These are phyloP conservation scores for Colletotrichum lini DNA, from an alignment of 2,329 filamentous ascomycete species.

Conservation along the genomic window DNA sequence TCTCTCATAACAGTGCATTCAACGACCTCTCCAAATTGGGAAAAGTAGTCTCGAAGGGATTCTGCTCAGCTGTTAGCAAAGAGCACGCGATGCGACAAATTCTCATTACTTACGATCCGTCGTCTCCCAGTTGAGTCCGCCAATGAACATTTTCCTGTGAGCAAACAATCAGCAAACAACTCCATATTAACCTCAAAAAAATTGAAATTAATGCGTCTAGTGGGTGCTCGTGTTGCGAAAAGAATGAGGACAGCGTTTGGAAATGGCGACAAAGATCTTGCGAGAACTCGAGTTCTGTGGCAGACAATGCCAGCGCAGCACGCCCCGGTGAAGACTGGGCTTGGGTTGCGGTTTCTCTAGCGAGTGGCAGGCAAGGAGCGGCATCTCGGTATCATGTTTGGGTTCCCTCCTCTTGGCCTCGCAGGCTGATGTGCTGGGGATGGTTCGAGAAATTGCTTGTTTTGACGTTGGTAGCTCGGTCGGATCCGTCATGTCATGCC, in stretches of 20 bases:
- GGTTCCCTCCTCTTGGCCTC: background rate
- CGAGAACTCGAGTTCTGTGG: background rate
- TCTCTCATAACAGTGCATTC: constrained; percentile 99
- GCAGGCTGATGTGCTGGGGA: background rate
- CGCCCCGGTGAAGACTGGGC: background rate
- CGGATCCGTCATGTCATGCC: constrained; percentile 1
- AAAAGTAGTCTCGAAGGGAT: constrained; percentile 96
- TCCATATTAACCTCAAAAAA: background rate
- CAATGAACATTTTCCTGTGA: constrained; percentile 99
- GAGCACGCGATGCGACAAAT: constrained; percentile 6
- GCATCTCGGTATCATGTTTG: too few species aligned
- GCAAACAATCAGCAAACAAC: constrained; percentile 23
- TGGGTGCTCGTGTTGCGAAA: background rate
- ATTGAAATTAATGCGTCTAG: background rate
- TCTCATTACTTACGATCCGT: constrained; percentile 83
- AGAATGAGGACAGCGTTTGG: background rate
- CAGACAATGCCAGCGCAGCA: background rate
- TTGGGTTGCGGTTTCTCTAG: background rate
- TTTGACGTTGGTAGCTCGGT: constrained; percentile 4
- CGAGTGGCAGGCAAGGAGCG: background rate
- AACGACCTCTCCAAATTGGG: constrained; percentile 95
- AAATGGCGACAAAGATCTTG: background rate
- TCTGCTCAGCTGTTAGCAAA: constrained; percentile 68
- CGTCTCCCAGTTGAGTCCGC: constrained; percentile 98
- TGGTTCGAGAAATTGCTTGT: constrained; percentile 3